Evolutionary conservation across 192 early-diverging fungal genomes (phyloP).

Genomic region (Rhizophagus sp.): DNA sequence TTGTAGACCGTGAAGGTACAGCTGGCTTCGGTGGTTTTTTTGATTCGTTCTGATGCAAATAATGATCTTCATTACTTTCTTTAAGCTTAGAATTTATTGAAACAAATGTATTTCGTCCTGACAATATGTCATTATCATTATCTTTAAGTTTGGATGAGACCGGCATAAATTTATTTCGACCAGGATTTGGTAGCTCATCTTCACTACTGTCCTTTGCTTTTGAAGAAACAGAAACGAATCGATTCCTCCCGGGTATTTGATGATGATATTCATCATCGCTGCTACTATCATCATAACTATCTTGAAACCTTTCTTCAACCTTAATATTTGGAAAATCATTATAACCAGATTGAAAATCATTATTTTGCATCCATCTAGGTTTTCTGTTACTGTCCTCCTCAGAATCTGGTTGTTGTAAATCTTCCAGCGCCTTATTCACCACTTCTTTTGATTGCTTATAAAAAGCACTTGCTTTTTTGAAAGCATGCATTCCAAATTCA

Average conservation of each 20-base stretch:
- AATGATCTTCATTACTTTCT: background rate
- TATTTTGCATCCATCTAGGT: constrained; percentile 42
- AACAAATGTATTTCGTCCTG: background rate
- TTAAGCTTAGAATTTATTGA: background rate
- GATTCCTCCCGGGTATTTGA: background rate
- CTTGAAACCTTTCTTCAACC: constrained; percentile 9
- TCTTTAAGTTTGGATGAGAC: background rate
- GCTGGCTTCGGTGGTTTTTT: constrained; percentile 12
- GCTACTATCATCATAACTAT: constrained; percentile 23
- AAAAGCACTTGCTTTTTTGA: constrained; percentile 66
- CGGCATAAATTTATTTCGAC: background rate
- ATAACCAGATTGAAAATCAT: constrained; percentile 26
- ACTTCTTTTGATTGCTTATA: constrained; percentile 63
- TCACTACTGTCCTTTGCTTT: background rate
- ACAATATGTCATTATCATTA: background rate
- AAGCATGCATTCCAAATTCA: constrained; percentile 60
- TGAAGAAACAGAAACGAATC: background rate
- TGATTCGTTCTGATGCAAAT: background rate
- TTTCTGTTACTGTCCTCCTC: constrained; percentile 31
- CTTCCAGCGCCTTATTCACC: constrained; percentile 60
- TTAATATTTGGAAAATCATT: constrained; percentile 35
- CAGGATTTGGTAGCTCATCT: background rate
- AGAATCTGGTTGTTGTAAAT: constrained; percentile 52
- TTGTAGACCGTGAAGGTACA: constrained; percentile 1
- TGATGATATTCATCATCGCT: constrained; percentile 11